Evolutionary conservation across 148 eudicot genomes (phyloP).

Genomic region (Selenicereus undatus): DNA sequence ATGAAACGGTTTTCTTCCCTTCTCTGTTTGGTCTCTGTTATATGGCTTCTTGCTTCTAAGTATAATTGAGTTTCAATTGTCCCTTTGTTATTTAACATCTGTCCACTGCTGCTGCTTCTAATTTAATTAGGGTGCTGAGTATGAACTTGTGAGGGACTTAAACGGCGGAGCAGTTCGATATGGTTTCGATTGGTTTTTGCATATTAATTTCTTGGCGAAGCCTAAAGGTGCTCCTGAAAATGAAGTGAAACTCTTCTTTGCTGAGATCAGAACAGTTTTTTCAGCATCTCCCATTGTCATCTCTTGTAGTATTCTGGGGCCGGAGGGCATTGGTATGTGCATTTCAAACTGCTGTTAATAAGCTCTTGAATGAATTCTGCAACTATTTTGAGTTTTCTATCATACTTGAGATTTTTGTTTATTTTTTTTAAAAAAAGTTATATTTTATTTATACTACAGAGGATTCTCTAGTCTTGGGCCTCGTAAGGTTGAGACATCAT

Average conservation of each 20-base stretch:
- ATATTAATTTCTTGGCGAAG: constrained; percentile 3
- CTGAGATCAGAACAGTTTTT: neutral
- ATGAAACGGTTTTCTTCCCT: neutral
- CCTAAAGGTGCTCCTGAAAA: constrained; percentile 2
- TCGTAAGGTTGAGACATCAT: neutral
- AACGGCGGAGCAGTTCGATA: neutral
- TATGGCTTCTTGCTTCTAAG: neutral
- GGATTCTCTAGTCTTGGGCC: neutral
- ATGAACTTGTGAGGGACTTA: neutral
- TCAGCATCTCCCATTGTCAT: neutral
- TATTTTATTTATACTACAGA: too few relatives aligned
- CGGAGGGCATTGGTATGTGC: neutral
- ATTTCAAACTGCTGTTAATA: neutral
- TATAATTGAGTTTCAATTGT: neutral
- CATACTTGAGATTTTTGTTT: neutral
- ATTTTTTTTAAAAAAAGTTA: too few relatives aligned
- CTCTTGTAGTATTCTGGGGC: neutral
- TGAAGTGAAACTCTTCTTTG: neutral
- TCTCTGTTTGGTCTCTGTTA: neutral
- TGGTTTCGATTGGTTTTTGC: neutral
- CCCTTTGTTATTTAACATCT: neutral
- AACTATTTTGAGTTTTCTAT: too few relatives aligned
- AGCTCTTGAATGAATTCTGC: too few relatives aligned
- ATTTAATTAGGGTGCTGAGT: neutral
- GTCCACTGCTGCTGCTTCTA: neutral